A percentile compares a stretch with the other conserved stretches of the same genome.
Evolutionary conservation across 2,329 filamentous ascomycete genomes (phyloP).

Genomic region (Botryotinia narcissicola): DNA sequence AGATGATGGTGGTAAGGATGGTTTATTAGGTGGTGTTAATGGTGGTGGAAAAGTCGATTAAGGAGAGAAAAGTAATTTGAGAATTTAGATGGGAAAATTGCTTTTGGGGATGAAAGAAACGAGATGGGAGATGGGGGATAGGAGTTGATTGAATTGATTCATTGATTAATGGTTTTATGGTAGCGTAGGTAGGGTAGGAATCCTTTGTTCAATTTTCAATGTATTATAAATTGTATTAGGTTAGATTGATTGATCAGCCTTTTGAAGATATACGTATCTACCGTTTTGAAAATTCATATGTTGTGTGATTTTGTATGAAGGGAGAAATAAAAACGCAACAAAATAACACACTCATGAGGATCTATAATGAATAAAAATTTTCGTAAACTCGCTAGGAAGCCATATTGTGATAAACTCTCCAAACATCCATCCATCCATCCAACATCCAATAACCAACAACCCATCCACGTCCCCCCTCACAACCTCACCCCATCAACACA

Average conservation of each 20-base stretch:
- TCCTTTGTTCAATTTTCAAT: not conserved
- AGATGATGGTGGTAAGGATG: slow-evolving; percentile 58
- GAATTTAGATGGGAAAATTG: not conserved
- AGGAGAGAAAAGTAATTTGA: not conserved
- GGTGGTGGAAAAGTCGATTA: slow-evolving; percentile 52
- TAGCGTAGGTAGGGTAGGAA: slow-evolving; percentile 22
- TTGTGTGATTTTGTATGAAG: not conserved
- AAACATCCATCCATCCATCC: too few species aligned
- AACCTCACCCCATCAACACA: not conserved
- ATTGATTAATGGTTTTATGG: slow-evolving; percentile 15
- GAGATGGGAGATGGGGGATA: not conserved
- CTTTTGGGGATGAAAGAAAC: slow-evolving; percentile 6
- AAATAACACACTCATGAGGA: too few species aligned
- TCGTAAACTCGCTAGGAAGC: too few species aligned
- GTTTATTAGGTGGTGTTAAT: slow-evolving; percentile 54
- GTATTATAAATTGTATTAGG: not conserved
- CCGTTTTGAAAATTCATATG: not conserved
- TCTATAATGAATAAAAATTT: too few species aligned
- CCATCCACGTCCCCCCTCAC: too few species aligned
- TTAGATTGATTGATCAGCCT: not conserved
- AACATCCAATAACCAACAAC: too few species aligned
- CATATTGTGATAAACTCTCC: too few species aligned
- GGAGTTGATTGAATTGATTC: slow-evolving; percentile 8
- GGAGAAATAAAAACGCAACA: too few species aligned
- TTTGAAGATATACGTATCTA: not conserved